Evolutionary conservation across 768 basidiomycete species (phyloP).

Genomic region (Russula sp.): DNA sequence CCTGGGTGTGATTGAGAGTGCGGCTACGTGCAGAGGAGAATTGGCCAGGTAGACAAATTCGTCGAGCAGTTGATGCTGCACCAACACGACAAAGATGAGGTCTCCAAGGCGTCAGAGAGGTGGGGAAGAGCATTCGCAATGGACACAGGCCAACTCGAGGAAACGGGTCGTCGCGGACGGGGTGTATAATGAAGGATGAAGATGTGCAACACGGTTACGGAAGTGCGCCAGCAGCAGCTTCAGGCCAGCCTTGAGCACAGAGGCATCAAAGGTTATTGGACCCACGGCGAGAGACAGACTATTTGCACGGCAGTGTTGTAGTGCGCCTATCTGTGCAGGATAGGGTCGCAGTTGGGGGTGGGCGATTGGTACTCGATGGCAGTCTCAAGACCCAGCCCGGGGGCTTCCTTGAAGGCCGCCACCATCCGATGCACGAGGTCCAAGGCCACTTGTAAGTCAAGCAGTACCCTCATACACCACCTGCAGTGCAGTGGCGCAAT

Average conservation of each 20-base stretch:
- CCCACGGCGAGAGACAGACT: slow-evolving; percentile 4
- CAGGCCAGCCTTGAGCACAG: background rate
- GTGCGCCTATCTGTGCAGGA: slow-evolving; percentile 19
- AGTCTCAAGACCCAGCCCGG: background rate
- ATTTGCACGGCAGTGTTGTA: slow-evolving; percentile 10
- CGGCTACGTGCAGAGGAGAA: slow-evolving; percentile 4
- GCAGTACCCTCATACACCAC: slow-evolving; percentile 9
- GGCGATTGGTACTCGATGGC: slow-evolving; percentile 6
- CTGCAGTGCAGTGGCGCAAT: slow-evolving; percentile 7
- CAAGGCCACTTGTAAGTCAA: slow-evolving; percentile 7
- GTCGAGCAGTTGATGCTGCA: background rate
- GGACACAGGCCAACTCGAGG: slow-evolving; percentile 11
- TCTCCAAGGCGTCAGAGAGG: background rate
- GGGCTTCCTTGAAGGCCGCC: background rate
- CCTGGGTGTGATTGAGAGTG: slow-evolving; percentile 6
- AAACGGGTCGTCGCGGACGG: slow-evolving; percentile 15
- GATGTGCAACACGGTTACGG: background rate
- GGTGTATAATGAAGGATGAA: slow-evolving; percentile 1
- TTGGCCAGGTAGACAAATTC: background rate
- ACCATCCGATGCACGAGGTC: slow-evolving; percentile 14
- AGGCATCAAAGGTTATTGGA: slow-evolving; percentile 9
- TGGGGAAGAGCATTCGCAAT: slow-evolving; percentile 5
- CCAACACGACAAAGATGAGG: background rate
- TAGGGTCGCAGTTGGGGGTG: slow-evolving; percentile 21
- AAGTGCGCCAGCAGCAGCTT: slow-evolving; percentile 17